Base-by-base conservation (phyloP, 1,284 basidiomycete genomes). In the Melampsora americana region DNA sequence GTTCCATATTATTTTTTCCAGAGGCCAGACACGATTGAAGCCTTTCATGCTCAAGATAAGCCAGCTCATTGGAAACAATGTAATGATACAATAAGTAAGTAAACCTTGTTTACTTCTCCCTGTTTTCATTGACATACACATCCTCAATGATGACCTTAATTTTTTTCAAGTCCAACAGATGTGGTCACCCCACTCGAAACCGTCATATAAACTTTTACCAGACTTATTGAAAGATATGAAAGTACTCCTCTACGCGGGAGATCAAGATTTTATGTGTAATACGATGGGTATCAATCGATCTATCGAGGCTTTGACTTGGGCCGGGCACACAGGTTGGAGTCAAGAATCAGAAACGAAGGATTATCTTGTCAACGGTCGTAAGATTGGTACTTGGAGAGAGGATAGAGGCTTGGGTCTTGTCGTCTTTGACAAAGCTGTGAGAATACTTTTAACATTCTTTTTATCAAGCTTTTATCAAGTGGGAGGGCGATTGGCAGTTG, bases 361-460 rank as follows among this genome's bases (percentile, higher is more conserved):
- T 35, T 99, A 95, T 93, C 88, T 83, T 35, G 90, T 99, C 35
- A 89, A 91, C 80, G 88, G 86, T 28, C 86, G 86, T 4, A 86
- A 89, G 23, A 94, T 91, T 1, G 95, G 95, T 18, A 92, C 91
- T 26, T 99, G 96, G 96, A 90, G 90, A 23, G 85, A 88, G 12
- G 89, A 90, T 1, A 86, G 95, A 66, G 95, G 95, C 82, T 83
- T 99, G 79, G 94, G 94, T n/a, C 98, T 95, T 81, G 92, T 89
- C 79, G 65, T 64, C 60, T 72, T 46, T 42, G 70, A 72, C 35
- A 60, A 56, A 18, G 70, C 70, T 39, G 70, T 72, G 30, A 11
- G 70, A 35, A 26, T 23, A 35, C 12, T 48, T 20, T 26, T 64
- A 46, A 42, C 44, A 23, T 44, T 56, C 39, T 20, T 16, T 16